These are phyloP conservation scores for Leptographium galeiforme DNA, from an alignment of 2,329 filamentous ascomycete genomes.

Conservation along the genomic window DNA sequence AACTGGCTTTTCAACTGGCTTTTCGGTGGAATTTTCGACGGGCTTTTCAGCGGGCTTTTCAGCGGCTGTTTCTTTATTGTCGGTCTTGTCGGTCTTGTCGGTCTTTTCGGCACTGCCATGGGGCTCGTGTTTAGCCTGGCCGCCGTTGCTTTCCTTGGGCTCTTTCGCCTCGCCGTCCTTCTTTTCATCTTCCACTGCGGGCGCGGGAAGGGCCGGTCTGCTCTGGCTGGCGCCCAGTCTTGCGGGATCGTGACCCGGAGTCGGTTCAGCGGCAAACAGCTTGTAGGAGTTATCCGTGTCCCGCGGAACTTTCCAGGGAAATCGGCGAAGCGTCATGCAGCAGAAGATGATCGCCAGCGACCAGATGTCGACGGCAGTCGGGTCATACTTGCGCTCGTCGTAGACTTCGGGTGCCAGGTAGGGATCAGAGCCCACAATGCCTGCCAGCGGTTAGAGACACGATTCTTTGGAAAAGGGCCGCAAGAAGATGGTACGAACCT, in stretches of 20 bases:
- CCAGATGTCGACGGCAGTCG: conserved; percentile 91
- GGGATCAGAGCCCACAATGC: conserved; percentile 71
- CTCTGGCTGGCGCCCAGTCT: conserved; percentile 30
- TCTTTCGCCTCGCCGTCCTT: conserved; percentile 6
- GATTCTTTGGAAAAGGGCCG: too few species aligned
- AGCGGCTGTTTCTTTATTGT: neutral
- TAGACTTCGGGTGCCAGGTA: conserved; percentile 97
- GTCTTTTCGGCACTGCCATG: too few species aligned
- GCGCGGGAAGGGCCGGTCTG: conserved; percentile 48
- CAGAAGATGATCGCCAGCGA: conserved; percentile 97
- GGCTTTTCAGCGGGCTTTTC: neutral
- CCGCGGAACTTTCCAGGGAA: conserved; percentile 93
- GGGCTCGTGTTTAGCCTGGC: neutral
- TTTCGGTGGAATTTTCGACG: too few species aligned
- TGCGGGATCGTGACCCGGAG: conserved; percentile 53
- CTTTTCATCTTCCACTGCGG: conserved; percentile 23
- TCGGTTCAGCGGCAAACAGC: conserved; percentile 76
- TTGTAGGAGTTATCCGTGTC: conserved; percentile 90
- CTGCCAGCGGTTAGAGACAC: conserved; percentile 18
- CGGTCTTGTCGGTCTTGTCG: neutral
- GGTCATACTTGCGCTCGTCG: conserved; percentile 84
- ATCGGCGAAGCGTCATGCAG: conserved; percentile 90
- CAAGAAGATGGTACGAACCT: conserved; percentile 38
- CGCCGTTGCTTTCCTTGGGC: neutral
- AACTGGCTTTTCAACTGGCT: conserved; percentile 8